phyloP scores from a whole-genome alignment of 257 asterid genomes.

The Solanum clarkiae region DNA sequence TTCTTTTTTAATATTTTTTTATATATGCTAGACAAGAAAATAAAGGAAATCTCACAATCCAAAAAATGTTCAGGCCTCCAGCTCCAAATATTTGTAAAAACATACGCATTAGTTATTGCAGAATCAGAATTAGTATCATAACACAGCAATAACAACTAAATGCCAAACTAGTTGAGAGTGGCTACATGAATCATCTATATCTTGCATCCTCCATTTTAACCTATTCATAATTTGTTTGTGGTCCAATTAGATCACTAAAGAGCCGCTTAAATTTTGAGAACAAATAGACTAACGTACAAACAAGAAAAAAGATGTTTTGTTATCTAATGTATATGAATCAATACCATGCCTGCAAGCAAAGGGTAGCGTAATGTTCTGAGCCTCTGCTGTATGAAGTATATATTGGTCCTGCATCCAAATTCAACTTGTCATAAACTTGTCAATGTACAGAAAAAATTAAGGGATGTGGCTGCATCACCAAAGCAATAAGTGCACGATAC shows the following conservation, averaged over 20 bases:
- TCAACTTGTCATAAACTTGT: background rate
- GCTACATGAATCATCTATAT: background rate
- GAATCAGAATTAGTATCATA: background rate
- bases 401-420: constrained; percentile 70
- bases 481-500: background rate
- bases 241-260: background rate
- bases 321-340: constrained; percentile 9
- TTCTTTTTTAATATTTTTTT: background rate
- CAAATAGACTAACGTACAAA: background rate
- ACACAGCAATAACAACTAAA: background rate
- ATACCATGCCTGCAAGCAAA: constrained; percentile 98
- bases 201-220: background rate
- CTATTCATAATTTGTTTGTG: background rate
- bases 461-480: background rate
- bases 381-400: constrained; percentile 87
- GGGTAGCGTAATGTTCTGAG: constrained; percentile 70
- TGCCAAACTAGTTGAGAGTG: background rate
- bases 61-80: background rate
- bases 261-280: background rate
- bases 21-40: background rate
- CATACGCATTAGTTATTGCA: background rate
- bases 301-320: background rate
- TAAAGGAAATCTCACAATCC: background rate
- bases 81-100: background rate
- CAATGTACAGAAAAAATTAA: background rate